Conservation (phyloP, 2,329 filamentous ascomycete genomes). For the Trichoderma gracile region DNA sequence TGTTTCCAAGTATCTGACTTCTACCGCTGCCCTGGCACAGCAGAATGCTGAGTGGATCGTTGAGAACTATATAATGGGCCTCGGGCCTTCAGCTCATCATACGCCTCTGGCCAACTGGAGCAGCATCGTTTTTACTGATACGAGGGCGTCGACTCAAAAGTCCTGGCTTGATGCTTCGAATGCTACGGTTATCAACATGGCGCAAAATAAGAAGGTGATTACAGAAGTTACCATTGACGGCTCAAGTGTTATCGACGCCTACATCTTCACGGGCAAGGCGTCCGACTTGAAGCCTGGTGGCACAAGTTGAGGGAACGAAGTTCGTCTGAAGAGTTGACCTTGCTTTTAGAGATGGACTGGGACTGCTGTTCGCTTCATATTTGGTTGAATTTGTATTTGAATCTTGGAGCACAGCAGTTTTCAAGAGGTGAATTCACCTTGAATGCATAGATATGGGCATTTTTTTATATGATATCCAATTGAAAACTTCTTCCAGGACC, state of each 20-base stretch:
- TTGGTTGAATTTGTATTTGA: no score
- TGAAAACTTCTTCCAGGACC: no score
- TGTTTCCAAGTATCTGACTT: slow-evolving; percentile 12
- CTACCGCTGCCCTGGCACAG: neutral
- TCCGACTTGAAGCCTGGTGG: no score
- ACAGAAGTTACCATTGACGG: slow-evolving; percentile 3
- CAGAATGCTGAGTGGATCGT: slow-evolving; percentile 20
- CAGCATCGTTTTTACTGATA: slow-evolving; percentile 16
- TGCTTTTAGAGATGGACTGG: no score
- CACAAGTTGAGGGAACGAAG: neutral
- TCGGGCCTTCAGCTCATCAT: neutral
- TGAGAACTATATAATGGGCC: slow-evolving; percentile 2
- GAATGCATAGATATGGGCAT: no score
- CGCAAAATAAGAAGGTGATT: neutral
- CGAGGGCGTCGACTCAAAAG: neutral
- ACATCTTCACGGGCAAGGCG: neutral
- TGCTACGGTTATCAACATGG: slow-evolving; percentile 7
- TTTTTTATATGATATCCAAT: no score
- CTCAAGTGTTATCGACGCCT: slow-evolving; percentile 11
- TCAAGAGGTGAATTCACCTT: no score
- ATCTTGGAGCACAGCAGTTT: no score
- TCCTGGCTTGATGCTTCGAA: neutral
- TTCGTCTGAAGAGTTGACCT: no score
- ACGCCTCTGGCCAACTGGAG: slow-evolving; percentile 16
- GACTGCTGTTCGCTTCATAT: no score